A percentile compares a stretch with the other conserved stretches of the same genome.
These are phyloP conservation scores for Fusarium sp. DNA, from an alignment of 2,329 filamentous ascomycete species.

Conservation along the genomic window DNA sequence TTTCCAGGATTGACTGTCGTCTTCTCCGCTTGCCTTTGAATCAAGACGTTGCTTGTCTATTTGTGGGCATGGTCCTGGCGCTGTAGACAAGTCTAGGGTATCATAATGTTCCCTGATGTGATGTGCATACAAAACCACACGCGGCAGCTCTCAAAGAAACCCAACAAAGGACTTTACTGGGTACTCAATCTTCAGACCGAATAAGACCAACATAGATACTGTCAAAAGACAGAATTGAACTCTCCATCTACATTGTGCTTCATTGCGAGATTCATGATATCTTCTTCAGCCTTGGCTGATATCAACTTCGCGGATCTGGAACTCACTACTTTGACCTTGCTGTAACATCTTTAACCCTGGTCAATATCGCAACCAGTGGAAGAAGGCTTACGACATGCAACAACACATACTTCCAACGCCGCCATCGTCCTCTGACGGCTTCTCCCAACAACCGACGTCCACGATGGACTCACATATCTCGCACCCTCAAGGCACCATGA, in stretches of 20 bases:
- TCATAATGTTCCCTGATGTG: slow-evolving; percentile 23
- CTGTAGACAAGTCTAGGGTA: slow-evolving; percentile 31
- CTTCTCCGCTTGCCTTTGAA: slow-evolving; percentile 32
- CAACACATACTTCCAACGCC: slow-evolving; percentile 58
- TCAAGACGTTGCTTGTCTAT: slow-evolving; percentile 44
- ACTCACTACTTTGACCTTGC: neutral
- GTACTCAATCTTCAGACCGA: slow-evolving; percentile 21
- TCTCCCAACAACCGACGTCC: slow-evolving; percentile 19
- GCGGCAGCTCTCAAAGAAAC: slow-evolving; percentile 43
- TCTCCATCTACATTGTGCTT: slow-evolving; percentile 23
- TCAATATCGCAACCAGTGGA: slow-evolving; percentile 2
- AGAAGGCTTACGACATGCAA: slow-evolving; percentile 49
- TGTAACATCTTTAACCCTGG: neutral
- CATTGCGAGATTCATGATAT: slow-evolving; percentile 6
- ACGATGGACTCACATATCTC: slow-evolving; percentile 36
- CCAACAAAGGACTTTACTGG: slow-evolving; percentile 38
- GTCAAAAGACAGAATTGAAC: slow-evolving; percentile 35
- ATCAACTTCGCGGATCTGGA: slow-evolving; percentile 1
- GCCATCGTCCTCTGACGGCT: slow-evolving; percentile 51
- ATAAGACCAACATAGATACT: slow-evolving; percentile 40
- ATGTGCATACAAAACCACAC: slow-evolving; percentile 37
- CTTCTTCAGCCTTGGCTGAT: neutral
- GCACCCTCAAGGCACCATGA: slow-evolving; percentile 20
- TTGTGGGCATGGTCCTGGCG: slow-evolving; percentile 43
- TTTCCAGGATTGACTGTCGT: slow-evolving; percentile 33